phyloP scores from a whole-genome alignment of 306 rosid species.

The Cicer yamashitae region DNA sequence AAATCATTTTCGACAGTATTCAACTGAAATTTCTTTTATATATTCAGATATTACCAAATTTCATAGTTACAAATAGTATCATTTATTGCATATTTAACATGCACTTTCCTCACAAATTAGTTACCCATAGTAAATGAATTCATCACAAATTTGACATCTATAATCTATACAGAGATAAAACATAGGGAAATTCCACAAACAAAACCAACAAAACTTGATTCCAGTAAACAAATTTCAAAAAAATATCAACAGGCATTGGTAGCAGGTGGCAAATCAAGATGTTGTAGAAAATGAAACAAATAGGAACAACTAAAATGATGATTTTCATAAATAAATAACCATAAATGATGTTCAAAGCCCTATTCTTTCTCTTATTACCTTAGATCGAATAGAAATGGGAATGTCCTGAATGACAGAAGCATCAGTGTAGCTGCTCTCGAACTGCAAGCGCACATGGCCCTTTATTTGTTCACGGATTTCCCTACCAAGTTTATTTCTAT shows the following conservation, averaged over 20 bases:
- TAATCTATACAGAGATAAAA: conserved; percentile 12
- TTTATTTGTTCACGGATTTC: conserved; percentile 90
- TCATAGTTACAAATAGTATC: not conserved
- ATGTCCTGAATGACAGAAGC: conserved; percentile 80
- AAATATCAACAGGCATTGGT: conserved; percentile 5
- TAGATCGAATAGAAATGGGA: conserved; percentile 86
- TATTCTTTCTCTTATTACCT: conserved; percentile 58
- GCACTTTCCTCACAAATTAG: not conserved
- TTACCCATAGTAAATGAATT: not conserved
- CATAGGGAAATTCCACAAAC: not conserved
- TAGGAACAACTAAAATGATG: not conserved
- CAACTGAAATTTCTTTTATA: conserved; percentile 23
- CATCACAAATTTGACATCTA: conserved; percentile 28
- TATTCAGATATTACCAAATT: not conserved
- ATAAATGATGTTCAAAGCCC: conserved; percentile 33
- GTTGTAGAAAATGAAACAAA: conserved; percentile 12
- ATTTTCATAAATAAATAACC: conserved; percentile 8
- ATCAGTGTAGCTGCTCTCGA: conserved; percentile 91
- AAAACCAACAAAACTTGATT: conserved; percentile 37
- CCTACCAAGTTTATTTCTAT: conserved; percentile 83
- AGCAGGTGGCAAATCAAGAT: conserved; percentile 7
- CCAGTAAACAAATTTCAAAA: conserved; percentile 13
- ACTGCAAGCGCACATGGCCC: conserved; percentile 88
- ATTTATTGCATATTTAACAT: not conserved
- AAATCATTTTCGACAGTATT: conserved; percentile 6